Evolutionary conservation across 2,329 filamentous ascomycete genomes (phyloP).

Genomic region (Canariomyces notabilis): DNA sequence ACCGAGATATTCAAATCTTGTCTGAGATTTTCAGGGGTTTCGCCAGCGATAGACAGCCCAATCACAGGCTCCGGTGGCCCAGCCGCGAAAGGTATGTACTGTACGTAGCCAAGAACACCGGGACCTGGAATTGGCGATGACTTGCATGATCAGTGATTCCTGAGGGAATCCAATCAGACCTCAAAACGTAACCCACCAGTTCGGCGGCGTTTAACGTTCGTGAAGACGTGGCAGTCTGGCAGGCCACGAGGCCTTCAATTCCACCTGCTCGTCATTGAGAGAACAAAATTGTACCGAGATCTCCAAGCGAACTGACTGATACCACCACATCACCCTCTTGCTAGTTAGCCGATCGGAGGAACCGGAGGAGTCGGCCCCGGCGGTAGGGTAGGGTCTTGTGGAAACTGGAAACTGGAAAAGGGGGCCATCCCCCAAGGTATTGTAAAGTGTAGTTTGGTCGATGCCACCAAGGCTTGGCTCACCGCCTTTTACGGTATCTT

Average conservation of each 20-base stretch:
- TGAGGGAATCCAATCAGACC: conserved; percentile 2
- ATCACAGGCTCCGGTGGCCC: conserved; percentile 13
- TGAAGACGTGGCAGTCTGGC: not conserved
- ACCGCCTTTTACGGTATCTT: conserved; percentile 11
- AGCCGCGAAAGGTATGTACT: conserved; percentile 6
- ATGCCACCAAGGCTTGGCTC: not conserved
- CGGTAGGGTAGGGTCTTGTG: too few relatives aligned
- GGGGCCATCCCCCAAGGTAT: not conserved
- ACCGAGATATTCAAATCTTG: too few relatives aligned
- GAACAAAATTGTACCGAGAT: too few relatives aligned
- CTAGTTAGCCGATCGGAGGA: not conserved
- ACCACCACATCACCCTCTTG: too few relatives aligned
- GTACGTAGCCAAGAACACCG: conserved; percentile 6
- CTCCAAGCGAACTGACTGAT: too few relatives aligned
- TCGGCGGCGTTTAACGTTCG: not conserved
- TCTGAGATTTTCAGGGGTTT: conserved; percentile 15
- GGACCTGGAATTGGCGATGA: conserved; percentile 15
- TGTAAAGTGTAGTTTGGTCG: too few relatives aligned
- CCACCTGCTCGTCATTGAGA: too few relatives aligned
- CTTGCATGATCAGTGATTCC: conserved; percentile 12
- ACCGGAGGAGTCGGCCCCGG: too few relatives aligned
- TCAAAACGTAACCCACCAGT: not conserved
- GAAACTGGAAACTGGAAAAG: too few relatives aligned
- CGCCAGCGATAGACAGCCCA: conserved; percentile 17
- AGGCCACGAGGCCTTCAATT: not conserved